Base-by-base conservation (phyloP, 306 rosid genomes). In the barrel medic (Medicago truncatula) region DNA sequence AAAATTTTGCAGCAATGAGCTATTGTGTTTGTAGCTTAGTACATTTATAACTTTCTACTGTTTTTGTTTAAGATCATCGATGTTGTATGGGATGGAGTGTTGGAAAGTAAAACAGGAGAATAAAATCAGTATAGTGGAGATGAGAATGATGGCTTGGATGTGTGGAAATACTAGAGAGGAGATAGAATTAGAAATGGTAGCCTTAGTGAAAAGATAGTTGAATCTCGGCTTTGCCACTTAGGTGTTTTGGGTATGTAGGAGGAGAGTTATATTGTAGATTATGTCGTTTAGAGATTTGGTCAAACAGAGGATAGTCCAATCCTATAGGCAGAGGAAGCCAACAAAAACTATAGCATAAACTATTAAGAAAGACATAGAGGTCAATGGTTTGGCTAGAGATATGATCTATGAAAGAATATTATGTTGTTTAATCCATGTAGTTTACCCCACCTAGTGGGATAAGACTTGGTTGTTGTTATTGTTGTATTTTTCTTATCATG, bases 1-100 rank as follows among this genome's bases (percentile, higher is more conserved):
- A 64, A 34, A 34, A 5, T 78, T 40, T 58, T 8, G 40, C 70
- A 21, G 39, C 52, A 41, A 57, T 66, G 43, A 18, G 10, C 59
- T 77, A 13, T 20, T 41, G 4, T 60, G 41, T 28, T 60, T 0
- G 18, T 60, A 60, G 40, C 41, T 59, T 25, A 25, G 11, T 14
- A 60, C 41, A 28, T 60, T 25, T 59, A 1, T 13, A 14, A 25
- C 62, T 56, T 56, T 56, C 15, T 56, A 23, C n/a, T 21, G 34
- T 5, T 58, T 58, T 25, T 21, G 28, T 31, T 60, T 28, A 25
- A 60, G 41, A 13, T 5, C 8, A 6, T 1, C 0, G 0, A 6
- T 28, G 66, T 28, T 60, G 38, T 25, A 13, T 60, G 6, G 5
- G 11, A 60, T 28, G 8, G 66, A 28, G 41, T 60, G 17, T 14